These are phyloP conservation scores for Crithidia acanthocephali DNA, from an alignment of 208 protist species.

Conservation along the genomic window DNA sequence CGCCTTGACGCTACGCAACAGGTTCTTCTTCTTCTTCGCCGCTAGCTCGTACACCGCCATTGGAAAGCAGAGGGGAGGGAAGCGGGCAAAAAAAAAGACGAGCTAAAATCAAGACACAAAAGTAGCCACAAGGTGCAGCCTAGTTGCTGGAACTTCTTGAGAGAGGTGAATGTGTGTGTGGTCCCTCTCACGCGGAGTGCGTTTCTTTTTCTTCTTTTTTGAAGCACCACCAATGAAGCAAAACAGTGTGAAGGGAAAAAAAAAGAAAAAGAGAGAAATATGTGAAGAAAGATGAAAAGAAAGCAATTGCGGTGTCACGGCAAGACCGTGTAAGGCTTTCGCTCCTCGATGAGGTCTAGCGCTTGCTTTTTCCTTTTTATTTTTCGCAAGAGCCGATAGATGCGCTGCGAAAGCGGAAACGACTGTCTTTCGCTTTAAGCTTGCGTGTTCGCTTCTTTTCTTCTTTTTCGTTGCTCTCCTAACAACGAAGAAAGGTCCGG, in stretches of 20 bases:
- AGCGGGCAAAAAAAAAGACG: background rate
- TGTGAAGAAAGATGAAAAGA: background rate
- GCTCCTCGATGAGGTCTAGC: too few relatives aligned
- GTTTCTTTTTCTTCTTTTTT: background rate
- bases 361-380: too few relatives aligned
- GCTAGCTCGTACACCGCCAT: conserved; percentile 81
- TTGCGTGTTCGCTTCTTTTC: too few relatives aligned
- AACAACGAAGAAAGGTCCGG: too few relatives aligned
- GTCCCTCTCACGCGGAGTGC: background rate
- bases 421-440: too few relatives aligned
- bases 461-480: too few relatives aligned
- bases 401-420: too few relatives aligned
- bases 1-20: conserved; percentile 26
- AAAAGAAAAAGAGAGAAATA: background rate
- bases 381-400: too few relatives aligned
- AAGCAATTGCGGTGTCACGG: too few relatives aligned
- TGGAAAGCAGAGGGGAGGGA: background rate
- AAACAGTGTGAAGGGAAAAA: background rate
- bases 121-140: background rate
- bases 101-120: background rate
- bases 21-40: conserved; percentile 54
- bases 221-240: too few relatives aligned
- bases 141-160: background rate
- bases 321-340: too few relatives aligned
- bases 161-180: background rate